Evolutionary conservation across 2,329 filamentous ascomycete genomes (phyloP).

Genomic region (Xylaria sp.): DNA sequence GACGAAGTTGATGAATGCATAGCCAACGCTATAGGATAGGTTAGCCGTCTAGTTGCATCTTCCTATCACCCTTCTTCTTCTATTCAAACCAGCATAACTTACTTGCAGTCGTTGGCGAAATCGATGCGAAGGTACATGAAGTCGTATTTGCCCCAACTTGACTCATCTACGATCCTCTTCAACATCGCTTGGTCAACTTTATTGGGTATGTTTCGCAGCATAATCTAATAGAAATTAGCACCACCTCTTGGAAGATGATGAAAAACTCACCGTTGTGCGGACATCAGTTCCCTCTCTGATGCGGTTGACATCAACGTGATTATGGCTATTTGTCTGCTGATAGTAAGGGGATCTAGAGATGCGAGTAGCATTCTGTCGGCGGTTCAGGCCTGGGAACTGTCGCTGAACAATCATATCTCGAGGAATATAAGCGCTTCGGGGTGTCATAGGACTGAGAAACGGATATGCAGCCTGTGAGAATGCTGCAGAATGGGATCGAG

Average conservation of each 20-base stretch:
- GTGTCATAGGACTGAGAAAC: conserved; percentile 43
- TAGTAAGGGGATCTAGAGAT: conserved; percentile 60
- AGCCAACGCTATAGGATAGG: conserved; percentile 77
- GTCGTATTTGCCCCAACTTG: conserved; percentile 85
- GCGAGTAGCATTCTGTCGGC: conserved; percentile 62
- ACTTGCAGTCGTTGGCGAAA: conserved; percentile 87
- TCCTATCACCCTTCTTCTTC: neutral
- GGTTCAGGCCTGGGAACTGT: conserved; percentile 52
- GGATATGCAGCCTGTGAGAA: conserved; percentile 47
- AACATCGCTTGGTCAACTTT: conserved; percentile 82
- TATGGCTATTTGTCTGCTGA: conserved; percentile 65
- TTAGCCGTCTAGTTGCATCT: conserved; percentile 44
- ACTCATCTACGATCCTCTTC: conserved; percentile 82
- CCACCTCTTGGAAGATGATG: neutral
- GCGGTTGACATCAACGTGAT: conserved; percentile 70
- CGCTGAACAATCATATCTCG: conserved; percentile 57
- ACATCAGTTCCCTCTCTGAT: conserved; percentile 76
- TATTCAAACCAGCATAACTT: conserved; percentile 49
- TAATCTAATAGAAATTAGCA: conserved; percentile 68
- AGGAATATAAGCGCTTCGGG: conserved; percentile 42
- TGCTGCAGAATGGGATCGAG: conserved; percentile 46
- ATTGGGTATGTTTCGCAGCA: conserved; percentile 95
- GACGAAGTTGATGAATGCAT: conserved; percentile 96
- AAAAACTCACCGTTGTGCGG: conserved; percentile 73
- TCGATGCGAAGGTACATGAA: conserved; percentile 96